Conservation (phyloP, 2,329 filamentous ascomycete species). For the Stachybotrys chartarum region DNA sequence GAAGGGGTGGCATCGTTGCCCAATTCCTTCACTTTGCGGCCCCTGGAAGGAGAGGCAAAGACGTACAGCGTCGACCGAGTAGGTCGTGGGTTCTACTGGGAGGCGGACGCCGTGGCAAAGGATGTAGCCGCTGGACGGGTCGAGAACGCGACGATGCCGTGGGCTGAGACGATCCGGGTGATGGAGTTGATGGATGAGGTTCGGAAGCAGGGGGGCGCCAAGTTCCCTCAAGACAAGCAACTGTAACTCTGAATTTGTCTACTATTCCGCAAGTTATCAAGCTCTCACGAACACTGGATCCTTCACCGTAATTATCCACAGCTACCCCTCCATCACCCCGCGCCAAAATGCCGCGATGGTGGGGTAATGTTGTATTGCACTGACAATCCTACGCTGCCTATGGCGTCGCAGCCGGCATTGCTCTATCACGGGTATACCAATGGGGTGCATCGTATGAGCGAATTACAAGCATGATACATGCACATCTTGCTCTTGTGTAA, state of each 20-base stretch:
- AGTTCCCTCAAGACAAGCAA: conserved; percentile 19
- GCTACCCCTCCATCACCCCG: no score
- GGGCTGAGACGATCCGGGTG: conserved; percentile 35
- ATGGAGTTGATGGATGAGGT: conserved; percentile 41
- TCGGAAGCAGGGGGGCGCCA: conserved; percentile 22
- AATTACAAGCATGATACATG: no score
- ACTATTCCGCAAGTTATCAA: no score
- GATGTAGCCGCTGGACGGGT: conserved; percentile 28
- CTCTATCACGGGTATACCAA: no score
- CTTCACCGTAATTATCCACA: no score
- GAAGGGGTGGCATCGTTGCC: conserved; percentile 27
- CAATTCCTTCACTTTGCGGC: conserved; percentile 25
- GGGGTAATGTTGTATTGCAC: no score
- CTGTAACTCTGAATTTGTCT: not conserved
- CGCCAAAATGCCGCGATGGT: no score
- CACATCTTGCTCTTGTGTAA: no score
- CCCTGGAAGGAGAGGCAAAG: not conserved
- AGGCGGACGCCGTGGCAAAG: conserved; percentile 34
- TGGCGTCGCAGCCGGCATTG: no score
- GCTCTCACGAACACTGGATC: no score
- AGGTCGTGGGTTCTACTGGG: conserved; percentile 31
- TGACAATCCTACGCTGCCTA: no score
- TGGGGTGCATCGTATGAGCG: no score
- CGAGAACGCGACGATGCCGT: conserved; percentile 35
- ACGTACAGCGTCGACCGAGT: not conserved